Evolutionary conservation across 2,329 filamentous ascomycete genomes (phyloP).

Genomic region (Fusarium mangiferae): DNA sequence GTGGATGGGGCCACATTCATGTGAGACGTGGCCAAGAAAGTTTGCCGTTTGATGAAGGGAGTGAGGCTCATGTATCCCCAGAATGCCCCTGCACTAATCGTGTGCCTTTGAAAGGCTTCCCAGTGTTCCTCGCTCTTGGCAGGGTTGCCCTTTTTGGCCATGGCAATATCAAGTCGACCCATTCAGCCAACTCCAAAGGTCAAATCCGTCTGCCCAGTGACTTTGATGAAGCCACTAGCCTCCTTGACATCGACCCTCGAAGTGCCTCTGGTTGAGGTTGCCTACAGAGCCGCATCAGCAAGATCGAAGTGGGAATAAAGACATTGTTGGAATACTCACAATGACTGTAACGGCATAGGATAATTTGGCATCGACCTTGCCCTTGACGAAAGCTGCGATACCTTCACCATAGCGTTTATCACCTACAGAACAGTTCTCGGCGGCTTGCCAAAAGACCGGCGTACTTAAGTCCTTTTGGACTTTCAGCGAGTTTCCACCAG

Average conservation of each 20-base stretch:
- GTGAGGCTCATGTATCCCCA: background rate
- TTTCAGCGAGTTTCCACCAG: accelerated
- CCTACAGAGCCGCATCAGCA: background rate
- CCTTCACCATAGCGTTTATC: background rate
- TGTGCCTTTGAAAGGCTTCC: background rate
- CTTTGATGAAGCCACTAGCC: background rate
- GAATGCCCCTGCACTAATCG: accelerated
- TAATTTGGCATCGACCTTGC: background rate
- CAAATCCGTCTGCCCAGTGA: background rate
- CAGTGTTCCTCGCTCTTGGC: background rate
- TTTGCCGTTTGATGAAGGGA: background rate
- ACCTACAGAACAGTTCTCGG: accelerated
- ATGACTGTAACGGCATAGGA: background rate
- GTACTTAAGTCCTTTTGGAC: background rate
- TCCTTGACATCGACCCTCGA: background rate
- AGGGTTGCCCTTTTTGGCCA: background rate
- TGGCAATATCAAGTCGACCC: background rate
- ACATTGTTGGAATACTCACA: background rate
- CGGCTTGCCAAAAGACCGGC: background rate
- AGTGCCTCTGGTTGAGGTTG: background rate
- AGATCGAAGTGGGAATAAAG: accelerated
- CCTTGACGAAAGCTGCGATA: background rate
- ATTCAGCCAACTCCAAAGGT: background rate
- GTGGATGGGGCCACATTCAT: background rate
- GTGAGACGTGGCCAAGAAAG: background rate